Percentiles rank a stretch among this genome's conserved stretches.
Conservation (phyloP, 108 stramenopile species). For the Seminavis robusta region DNA sequence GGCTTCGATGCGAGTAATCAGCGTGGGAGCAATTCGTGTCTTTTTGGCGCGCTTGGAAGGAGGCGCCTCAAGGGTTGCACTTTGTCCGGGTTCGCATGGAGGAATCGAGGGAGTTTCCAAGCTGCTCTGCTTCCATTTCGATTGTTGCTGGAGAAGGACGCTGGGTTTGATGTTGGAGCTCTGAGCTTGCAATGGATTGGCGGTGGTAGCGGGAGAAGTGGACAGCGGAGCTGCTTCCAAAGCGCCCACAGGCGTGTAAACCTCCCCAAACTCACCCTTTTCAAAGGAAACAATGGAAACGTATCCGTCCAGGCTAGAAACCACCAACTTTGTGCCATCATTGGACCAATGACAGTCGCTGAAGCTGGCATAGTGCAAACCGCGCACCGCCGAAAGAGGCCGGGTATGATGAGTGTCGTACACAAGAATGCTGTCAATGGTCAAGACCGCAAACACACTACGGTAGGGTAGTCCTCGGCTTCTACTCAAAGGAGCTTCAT, state of each 20-base stretch:
- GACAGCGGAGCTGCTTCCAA: neutral
- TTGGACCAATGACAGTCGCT: conserved; percentile 83
- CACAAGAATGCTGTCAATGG: conserved; percentile 67
- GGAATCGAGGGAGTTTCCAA: conserved; percentile 5
- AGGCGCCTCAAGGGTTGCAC: conserved; percentile 14
- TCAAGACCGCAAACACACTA: conserved; percentile 81
- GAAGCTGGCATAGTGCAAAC: conserved; percentile 85
- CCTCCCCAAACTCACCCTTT: conserved; percentile 71
- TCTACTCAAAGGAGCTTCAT: conserved; percentile 3
- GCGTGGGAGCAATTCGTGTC: conserved; percentile 21
- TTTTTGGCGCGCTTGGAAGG: conserved; percentile 32
- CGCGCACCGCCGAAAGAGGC: conserved; percentile 62
- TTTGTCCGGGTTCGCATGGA: conserved; percentile 22
- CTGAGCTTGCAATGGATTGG: neutral
- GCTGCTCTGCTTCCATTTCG: neutral
- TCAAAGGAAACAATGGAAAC: conserved; percentile 72
- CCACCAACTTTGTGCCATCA: conserved; percentile 73
- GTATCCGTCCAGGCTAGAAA: conserved; percentile 86
- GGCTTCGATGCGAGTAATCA: too few species aligned
- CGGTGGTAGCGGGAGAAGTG: neutral
- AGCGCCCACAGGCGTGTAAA: conserved; percentile 1
- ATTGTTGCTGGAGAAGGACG: neutral
- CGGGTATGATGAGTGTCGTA: conserved; percentile 77
- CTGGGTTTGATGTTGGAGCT: neutral
- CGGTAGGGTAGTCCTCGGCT: conserved; percentile 53